phyloP scores from a whole-genome alignment of 2,329 filamentous ascomycete genomes.

The Escovopsis weberi region DNA sequence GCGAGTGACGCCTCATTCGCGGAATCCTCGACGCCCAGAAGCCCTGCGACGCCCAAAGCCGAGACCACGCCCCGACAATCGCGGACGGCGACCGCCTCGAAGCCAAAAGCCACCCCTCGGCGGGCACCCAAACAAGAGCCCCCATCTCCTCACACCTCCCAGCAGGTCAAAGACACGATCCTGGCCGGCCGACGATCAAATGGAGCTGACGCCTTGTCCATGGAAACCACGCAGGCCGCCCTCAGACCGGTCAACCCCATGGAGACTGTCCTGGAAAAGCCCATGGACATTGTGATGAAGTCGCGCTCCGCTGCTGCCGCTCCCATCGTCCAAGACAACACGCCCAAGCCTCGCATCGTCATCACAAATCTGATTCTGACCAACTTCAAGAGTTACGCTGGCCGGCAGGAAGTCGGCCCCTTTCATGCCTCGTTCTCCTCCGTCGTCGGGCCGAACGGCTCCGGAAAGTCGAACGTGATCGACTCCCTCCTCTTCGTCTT shows the following conservation, averaged over 20 bases:
- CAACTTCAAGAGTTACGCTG: conserved; percentile 99
- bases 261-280: conserved; percentile 67
- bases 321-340: conserved; percentile 56
- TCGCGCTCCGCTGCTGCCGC: conserved; percentile 57
- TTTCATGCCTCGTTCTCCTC: conserved; percentile 97
- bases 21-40: background rate
- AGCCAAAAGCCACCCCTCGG: background rate
- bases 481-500: conserved; percentile 98
- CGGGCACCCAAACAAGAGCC: conserved; percentile 35
- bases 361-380: conserved; percentile 84
- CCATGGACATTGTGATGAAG: conserved; percentile 88
- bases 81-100: background rate
- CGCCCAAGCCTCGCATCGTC: conserved; percentile 74
- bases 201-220: conserved; percentile 33
- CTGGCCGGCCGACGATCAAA: conserved; percentile 65
- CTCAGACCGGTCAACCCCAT: conserved; percentile 62
- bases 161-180: conserved; percentile 19
- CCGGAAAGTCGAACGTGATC: conserved; percentile 97
- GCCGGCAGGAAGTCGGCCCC: conserved; percentile 84
- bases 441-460: conserved; percentile 94
- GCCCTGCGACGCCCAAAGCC: background rate
- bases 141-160: conserved; percentile 37
- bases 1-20: conserved; percentile 8
- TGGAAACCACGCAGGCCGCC: conserved; percentile 22
- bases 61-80: background rate